Base-by-base conservation (phyloP, 768 basidiomycete genomes). In the Psilocybe tampanensis region DNA sequence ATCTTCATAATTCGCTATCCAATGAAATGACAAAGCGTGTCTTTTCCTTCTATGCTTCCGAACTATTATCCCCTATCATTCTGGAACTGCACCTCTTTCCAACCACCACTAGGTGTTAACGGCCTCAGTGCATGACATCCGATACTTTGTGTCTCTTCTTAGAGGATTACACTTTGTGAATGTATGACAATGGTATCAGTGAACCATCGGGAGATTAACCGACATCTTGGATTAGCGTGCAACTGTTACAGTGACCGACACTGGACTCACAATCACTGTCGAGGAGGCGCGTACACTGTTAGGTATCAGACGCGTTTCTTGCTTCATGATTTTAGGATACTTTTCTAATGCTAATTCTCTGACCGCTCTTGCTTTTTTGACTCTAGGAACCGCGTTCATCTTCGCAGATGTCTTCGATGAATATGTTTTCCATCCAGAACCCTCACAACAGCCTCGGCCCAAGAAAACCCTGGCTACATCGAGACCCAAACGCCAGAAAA, bases 221-320 rank as follows among this genome's bases (percentile, higher is more conserved):
- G 8, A 48, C 43, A 34, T 47, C 60, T n/a, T 17, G 19, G 48
- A 60, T 36, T 63, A 92, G 90, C 80, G 86, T 60, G 95, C 91
- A 15, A 89, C 85, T 0, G 76, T 97, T 43, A 85, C 81, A 12
- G 79, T 94, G n/a, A 80, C 84, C 21, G 75, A 80, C 17, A 75
- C 78, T 39, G 95, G 94, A 1, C 73, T 97, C 60, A 83, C 83
- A 12, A 80, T 97, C 24, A 83, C 84, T 18, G 94, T 93, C 9
- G 94, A 98, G 73, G 94, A 97, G 69, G 86, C 90, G 1, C 81
- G 89, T 33, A 86, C 89, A 0, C 76, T 96, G 7, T 77, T 90
- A 24, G 95, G 95, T 92, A 54, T 33, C 29, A n/a, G 39, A 44
- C 54, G 50, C 48, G 52, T 54, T 36, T 44, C 12, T 42, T n/a